Evolutionary conservation across 2,329 filamentous ascomycete genomes (phyloP), one percentile per base, ranked within the genome.

Genomic region (Nothopassalora personata): DNA sequence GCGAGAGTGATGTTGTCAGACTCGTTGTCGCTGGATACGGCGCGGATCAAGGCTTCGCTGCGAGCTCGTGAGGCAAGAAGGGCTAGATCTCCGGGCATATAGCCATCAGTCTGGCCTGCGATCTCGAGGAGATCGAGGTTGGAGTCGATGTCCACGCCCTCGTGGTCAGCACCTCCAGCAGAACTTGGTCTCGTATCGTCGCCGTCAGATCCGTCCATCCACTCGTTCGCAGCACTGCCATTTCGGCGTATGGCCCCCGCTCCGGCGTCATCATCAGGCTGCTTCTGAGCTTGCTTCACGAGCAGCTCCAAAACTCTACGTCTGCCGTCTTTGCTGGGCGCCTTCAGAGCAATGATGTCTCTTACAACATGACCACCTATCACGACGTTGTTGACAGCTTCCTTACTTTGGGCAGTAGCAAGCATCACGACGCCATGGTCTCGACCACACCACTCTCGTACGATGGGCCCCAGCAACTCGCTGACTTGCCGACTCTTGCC

Each of bases 11-110:
- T 81, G 45, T 80, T 76, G 59, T 75, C 72, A 0, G 80, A 77
- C 1, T 76, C n/a, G 0, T 70, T 70, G 2, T 68, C 63, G 36
- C 68, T 63, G 5, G 71, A 73, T 30, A 97, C 87, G 7, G 88
- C 87, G 9, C 93, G 88, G 66, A 97, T 96, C 15, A 99, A 83
- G 28, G 93, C 90, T 75, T 97, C 94, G 67, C 93, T 96, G 56
- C 92, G 85, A 39, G 94, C 93, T 59, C 94, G 84, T 10, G 90
- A 87, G 18, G 96, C 89, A 10, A 99, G 83, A 1, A 97, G 81
- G 15, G 88, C 86, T 39, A 99, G 80, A 73, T 99, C 94, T 3
- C 92, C 94, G 0, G 94, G 93, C 92, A 97, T 97, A 72, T 97
- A 99, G 0, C 94, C 94, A 71, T 99, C 94, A 0, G 93, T 97